These are phyloP conservation scores for Medicago arabica DNA, from an alignment of 306 rosid species.

Conservation along the genomic window DNA sequence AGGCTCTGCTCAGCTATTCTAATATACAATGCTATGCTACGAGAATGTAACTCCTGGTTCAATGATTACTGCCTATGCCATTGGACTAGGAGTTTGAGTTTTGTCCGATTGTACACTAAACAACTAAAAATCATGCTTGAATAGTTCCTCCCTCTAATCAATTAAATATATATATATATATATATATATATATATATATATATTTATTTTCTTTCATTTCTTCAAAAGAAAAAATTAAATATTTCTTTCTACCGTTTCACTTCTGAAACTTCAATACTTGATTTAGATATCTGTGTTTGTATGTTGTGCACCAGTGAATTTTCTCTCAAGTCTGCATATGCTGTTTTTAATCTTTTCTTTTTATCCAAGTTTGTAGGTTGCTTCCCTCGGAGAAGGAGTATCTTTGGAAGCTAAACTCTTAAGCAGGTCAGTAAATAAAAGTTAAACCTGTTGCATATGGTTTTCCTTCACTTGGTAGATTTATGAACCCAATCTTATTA, in stretches of 20 bases:
- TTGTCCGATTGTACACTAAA: constrained; percentile 10
- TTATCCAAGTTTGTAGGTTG: constrained; percentile 66
- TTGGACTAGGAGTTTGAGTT: no score
- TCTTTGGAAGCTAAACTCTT: constrained; percentile 98
- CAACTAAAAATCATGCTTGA: constrained; percentile 9
- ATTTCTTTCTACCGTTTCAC: constrained; percentile 6
- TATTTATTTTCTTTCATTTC: no score
- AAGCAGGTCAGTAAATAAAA: constrained; percentile 81
- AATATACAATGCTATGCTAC: not conserved
- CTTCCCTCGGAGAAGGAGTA: constrained; percentile 91
- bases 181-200: no score
- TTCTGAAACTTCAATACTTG: constrained; percentile 11
- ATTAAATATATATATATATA: no score
- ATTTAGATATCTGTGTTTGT: no score
- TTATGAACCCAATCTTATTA: constrained; percentile 32
- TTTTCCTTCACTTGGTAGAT: constrained; percentile 37
- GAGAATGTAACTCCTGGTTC: not conserved
- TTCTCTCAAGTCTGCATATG: constrained; percentile 24
- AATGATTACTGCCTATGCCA: constrained; percentile 8
- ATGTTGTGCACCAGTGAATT: constrained; percentile 11
- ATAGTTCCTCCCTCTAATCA: constrained; percentile 14
- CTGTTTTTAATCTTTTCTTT: constrained; percentile 36
- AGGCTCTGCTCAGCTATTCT: not conserved
- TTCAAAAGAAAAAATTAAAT: no score
- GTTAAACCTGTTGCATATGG: constrained; percentile 39